Evolutionary conservation across 495 filamentous ascomycete genomes (phyloP).

Genomic region (Mycothermus thermophilus): DNA sequence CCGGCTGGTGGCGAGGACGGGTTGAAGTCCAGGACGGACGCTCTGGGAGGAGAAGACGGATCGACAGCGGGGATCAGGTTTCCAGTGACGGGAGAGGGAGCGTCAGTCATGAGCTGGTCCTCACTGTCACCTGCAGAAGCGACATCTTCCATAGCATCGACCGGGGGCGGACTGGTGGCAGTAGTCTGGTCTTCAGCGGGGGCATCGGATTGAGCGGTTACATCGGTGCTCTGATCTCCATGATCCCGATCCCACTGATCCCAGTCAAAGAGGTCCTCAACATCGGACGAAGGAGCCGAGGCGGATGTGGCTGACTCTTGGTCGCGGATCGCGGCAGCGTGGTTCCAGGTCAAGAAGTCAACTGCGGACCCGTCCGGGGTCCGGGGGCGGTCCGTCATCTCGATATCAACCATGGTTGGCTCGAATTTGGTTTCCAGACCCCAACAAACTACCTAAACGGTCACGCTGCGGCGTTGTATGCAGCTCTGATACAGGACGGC

Average conservation of each 20-base stretch:
- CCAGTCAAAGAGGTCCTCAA: slow-evolving; percentile 10
- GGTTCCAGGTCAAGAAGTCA: slow-evolving; percentile 1
- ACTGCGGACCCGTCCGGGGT: too few species aligned
- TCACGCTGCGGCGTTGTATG: too few species aligned
- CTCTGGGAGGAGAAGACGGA: too few species aligned
- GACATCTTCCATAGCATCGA: slow-evolving; percentile 1
- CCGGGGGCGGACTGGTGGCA: slow-evolving; percentile 3
- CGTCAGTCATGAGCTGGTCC: slow-evolving; percentile 13
- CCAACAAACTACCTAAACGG: too few species aligned
- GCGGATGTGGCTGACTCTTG: slow-evolving; percentile 5
- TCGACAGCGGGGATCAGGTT: too few species aligned
- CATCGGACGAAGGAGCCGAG: slow-evolving; percentile 3
- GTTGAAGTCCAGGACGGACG: too few species aligned
- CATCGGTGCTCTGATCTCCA: slow-evolving; percentile 10
- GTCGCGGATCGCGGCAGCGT: background rate
- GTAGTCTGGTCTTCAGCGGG: slow-evolving; percentile 5
- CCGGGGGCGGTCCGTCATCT: too few species aligned
- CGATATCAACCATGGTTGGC: slow-evolving; percentile 12
- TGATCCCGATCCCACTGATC: slow-evolving; percentile 1
- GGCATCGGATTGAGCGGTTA: slow-evolving; percentile 9
- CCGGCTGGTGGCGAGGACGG: too few species aligned
- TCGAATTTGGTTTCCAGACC: too few species aligned
- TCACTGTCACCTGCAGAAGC: slow-evolving; percentile 3
- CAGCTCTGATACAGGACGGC: too few species aligned
- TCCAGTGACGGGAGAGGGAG: slow-evolving; percentile 1